These are phyloP conservation scores for Abelmoschus esculentus DNA, from an alignment of 345 rosid species.

Conservation along the genomic window DNA sequence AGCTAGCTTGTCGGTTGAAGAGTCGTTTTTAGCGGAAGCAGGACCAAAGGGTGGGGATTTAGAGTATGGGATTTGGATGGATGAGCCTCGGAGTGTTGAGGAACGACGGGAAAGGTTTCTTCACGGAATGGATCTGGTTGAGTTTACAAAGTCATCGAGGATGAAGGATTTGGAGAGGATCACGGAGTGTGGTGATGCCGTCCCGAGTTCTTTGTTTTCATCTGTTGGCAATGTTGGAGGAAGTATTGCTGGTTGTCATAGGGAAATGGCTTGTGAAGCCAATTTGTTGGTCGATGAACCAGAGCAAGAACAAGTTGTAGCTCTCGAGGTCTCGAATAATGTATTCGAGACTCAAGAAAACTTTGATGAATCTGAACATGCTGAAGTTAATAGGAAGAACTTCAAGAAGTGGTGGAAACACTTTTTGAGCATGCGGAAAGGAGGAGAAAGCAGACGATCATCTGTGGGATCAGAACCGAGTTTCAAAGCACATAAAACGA, in stretches of 20 bases:
- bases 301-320: conserved; percentile 12
- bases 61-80: conserved; percentile 48
- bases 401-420: conserved; percentile 50
- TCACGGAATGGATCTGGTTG: conserved; percentile 40
- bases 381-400: conserved; percentile 24
- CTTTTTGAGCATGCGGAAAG: conserved; percentile 21
- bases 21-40: conserved; percentile 21
- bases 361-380: conserved; percentile 15
- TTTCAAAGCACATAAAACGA: conserved; percentile 16
- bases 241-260: conserved; percentile 24
- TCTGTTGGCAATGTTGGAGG: conserved; percentile 13
- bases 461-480: conserved; percentile 11
- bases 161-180: conserved; percentile 33
- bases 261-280: conserved; percentile 35
- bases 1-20: conserved; percentile 38
- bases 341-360: conserved; percentile 15
- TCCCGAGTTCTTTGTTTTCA: conserved; percentile 25
- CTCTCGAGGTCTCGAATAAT: conserved; percentile 12
- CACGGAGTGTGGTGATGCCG: conserved; percentile 39
- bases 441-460: background rate
- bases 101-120: conserved; percentile 55
- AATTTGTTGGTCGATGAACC: conserved; percentile 36
- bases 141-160: conserved; percentile 14
- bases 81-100: conserved; percentile 54
- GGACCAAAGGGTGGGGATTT: conserved; percentile 15